These are phyloP conservation scores for Fusarium gaditjirri DNA, from an alignment of 2,329 filamentous ascomycete species.

Conservation along the genomic window DNA sequence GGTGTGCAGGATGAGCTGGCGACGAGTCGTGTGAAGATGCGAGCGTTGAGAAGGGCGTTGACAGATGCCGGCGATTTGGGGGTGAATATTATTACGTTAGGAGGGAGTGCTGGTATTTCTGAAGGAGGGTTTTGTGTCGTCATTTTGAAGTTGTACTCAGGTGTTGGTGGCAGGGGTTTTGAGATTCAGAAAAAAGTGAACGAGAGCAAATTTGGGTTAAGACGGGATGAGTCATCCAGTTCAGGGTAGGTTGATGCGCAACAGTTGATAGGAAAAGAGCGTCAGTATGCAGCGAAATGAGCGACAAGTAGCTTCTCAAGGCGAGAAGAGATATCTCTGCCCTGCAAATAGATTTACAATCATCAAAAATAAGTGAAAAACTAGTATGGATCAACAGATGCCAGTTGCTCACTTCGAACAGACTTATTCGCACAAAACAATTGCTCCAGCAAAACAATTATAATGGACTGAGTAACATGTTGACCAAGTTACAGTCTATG, in stretches of 20 bases:
- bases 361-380: too few species aligned
- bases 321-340: too few species aligned
- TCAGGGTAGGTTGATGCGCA: background rate
- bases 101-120: background rate
- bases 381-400: too few species aligned
- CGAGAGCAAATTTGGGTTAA: background rate
- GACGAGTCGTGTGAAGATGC: conserved; percentile 7
- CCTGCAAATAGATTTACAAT: too few species aligned
- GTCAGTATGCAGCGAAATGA: accelerated
- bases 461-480: background rate
- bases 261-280: accelerated
- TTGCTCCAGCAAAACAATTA: background rate
- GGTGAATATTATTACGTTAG: conserved; percentile 5
- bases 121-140: too few species aligned
- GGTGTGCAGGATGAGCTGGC: conserved; percentile 3
- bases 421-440: background rate
- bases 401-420: too few species aligned
- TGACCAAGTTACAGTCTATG: accelerated
- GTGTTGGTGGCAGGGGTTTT: background rate
- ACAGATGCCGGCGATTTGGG: background rate
- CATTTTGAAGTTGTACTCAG: background rate
- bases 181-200: background rate
- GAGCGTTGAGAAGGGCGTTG: background rate
- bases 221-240: background rate
- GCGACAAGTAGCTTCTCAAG: accelerated